Conservation (phyloP, 495 filamentous ascomycete genomes). For the Penicillium tannophilum region DNA sequence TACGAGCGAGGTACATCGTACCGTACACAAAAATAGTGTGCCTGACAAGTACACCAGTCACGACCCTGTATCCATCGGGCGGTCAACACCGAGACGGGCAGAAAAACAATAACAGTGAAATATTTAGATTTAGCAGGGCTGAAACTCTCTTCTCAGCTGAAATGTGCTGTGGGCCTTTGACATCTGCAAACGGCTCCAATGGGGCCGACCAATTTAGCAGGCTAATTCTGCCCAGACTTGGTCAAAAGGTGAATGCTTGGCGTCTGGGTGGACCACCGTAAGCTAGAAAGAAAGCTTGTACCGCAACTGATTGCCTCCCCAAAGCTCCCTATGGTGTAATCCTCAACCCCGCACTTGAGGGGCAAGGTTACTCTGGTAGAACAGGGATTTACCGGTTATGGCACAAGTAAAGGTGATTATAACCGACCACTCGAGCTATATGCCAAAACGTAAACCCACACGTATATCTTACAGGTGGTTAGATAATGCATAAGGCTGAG, state of each 20-base stretch:
- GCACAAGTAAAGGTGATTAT: neutral
- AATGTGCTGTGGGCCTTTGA: neutral
- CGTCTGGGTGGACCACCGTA: neutral
- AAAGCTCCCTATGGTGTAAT: slow-evolving; percentile 9
- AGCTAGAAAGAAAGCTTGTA: neutral
- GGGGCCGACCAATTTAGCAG: neutral
- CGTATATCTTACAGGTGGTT: too few relatives aligned
- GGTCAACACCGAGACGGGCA: slow-evolving; percentile 12
- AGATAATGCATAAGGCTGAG: too few relatives aligned
- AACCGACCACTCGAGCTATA: neutral
- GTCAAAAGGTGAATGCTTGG: neutral
- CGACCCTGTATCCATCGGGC: slow-evolving; percentile 4
- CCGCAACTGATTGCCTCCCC: neutral
- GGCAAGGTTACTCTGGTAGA: neutral
- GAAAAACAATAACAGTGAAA: neutral
- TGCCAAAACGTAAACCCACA: neutral
- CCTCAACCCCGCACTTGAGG: slow-evolving; percentile 14
- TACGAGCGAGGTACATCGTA: slow-evolving; percentile 21
- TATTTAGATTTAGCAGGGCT: slow-evolving; percentile 3
- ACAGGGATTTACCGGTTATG: neutral
- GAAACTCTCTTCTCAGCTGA: slow-evolving; percentile 1
- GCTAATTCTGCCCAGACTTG: neutral
- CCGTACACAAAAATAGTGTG: slow-evolving; percentile 24
- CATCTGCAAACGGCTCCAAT: neutral
- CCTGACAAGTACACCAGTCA: slow-evolving; percentile 19